Evolutionary conservation across 257 asterid genomes (phyloP).

Genomic region (Coffea eugenioides): DNA sequence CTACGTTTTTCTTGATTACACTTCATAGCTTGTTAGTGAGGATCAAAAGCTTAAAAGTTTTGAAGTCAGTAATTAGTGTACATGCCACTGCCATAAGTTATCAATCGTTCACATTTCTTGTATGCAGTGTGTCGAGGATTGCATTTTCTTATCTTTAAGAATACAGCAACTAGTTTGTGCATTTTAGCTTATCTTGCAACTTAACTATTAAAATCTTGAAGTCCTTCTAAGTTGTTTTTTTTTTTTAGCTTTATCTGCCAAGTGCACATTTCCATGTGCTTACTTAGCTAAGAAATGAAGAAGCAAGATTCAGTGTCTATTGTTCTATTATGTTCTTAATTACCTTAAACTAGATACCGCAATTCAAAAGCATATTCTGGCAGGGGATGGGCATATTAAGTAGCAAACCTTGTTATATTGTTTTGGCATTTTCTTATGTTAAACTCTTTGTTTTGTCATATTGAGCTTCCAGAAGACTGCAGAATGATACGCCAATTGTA

Average conservation of each 20-base stretch:
- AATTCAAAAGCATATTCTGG: not conserved
- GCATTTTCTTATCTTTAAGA: not conserved
- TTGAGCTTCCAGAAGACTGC: not conserved
- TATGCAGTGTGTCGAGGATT: not conserved
- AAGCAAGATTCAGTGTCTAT: not conserved
- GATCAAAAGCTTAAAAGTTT: too few species aligned
- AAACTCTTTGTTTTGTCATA: not conserved
- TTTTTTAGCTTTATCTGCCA: not conserved
- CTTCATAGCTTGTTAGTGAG: not conserved
- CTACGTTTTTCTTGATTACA: too few species aligned
- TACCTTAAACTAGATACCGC: not conserved
- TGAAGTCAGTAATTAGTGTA: not conserved
- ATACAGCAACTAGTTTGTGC: not conserved
- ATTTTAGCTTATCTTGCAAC: not conserved
- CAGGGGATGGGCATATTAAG: not conserved
- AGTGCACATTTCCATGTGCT: not conserved
- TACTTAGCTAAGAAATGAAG: not conserved
- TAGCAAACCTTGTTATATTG: not conserved
- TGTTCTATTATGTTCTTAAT: too few species aligned
- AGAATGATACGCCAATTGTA: not conserved
- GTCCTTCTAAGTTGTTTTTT: too few species aligned
- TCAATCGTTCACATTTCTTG: not conserved
- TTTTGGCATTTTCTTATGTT: not conserved
- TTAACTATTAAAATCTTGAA: not conserved
- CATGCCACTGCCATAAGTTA: not conserved